These are phyloP conservation scores for Phytophthora hibernalis DNA, from an alignment of 352 stramenopile species.

Conservation along the genomic window DNA sequence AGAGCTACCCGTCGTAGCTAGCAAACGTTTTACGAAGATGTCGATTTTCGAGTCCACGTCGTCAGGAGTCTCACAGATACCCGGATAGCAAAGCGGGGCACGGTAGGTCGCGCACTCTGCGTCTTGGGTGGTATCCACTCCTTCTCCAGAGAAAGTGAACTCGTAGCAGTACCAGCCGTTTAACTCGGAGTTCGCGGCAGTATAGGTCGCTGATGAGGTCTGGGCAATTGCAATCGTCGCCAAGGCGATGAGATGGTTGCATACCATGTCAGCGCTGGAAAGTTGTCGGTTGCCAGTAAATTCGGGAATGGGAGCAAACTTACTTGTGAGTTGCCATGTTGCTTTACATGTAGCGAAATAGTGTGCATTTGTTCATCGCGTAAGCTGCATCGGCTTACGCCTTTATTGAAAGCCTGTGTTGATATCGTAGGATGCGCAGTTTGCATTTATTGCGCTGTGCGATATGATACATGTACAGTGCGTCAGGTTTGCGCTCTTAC, in stretches of 20 bases:
- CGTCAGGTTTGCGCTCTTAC: too few relatives aligned
- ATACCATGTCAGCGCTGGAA: background rate
- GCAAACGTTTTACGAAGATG: slow-evolving; percentile 13
- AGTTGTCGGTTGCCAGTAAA: background rate
- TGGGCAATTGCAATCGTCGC: background rate
- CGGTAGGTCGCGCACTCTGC: background rate
- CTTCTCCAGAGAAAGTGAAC: background rate
- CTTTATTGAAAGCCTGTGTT: too few relatives aligned
- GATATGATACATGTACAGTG: too few relatives aligned
- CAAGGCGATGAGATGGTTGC: background rate
- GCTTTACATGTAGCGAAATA: too few relatives aligned
- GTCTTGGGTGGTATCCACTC: background rate
- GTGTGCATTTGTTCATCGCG: too few relatives aligned
- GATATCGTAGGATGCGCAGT: too few relatives aligned
- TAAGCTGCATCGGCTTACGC: too few relatives aligned
- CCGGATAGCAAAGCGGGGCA: slow-evolving; percentile 42
- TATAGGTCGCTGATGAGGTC: background rate
- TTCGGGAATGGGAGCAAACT: background rate
- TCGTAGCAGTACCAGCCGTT: background rate
- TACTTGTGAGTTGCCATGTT: too few relatives aligned
- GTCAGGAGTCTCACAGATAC: background rate
- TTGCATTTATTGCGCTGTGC: too few relatives aligned
- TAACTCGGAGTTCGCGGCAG: background rate
- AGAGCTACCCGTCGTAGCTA: background rate
- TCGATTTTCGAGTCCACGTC: background rate